Percentiles rank a stretch among this genome's conserved stretches.
These are phyloP conservation scores for Wickerhamiella nectarea DNA, from an alignment of 805 yeast genomes.

Conservation along the genomic window DNA sequence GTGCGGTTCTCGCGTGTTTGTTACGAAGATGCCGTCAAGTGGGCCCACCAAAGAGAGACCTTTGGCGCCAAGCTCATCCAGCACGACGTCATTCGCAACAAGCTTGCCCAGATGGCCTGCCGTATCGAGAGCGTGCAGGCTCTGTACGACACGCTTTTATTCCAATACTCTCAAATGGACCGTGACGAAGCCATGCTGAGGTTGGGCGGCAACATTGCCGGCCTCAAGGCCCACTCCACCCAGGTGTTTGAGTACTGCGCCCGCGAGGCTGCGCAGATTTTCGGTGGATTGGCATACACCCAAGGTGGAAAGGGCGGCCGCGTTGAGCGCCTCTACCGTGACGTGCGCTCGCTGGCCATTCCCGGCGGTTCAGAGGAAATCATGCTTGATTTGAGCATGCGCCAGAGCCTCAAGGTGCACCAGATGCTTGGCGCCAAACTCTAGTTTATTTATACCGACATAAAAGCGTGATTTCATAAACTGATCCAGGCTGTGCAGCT, in stretches of 20 bases:
- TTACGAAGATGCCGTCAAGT: slow-evolving; percentile 31
- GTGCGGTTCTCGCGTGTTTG: slow-evolving; percentile 31
- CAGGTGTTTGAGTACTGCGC: slow-evolving; percentile 33
- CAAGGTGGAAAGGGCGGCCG: slow-evolving; percentile 33
- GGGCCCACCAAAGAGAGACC: slow-evolving; percentile 32
- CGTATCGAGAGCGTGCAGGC: slow-evolving; percentile 30
- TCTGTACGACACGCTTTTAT: slow-evolving; percentile 28
- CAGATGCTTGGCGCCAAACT: slow-evolving; percentile 29
- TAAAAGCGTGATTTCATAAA: too few species aligned
- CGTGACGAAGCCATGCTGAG: slow-evolving; percentile 31
- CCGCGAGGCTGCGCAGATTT: slow-evolving; percentile 33
- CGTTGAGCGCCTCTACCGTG: slow-evolving; percentile 33
- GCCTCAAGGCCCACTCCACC: slow-evolving; percentile 30
- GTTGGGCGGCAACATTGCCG: slow-evolving; percentile 34
- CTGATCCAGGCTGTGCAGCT: too few species aligned
- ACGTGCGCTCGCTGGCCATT: slow-evolving; percentile 32
- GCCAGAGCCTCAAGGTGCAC: slow-evolving; percentile 31
- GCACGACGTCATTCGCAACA: slow-evolving; percentile 32
- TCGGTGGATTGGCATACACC: slow-evolving; percentile 33
- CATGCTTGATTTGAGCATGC: slow-evolving; percentile 31
- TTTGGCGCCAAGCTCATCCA: slow-evolving; percentile 31
- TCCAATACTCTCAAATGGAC: slow-evolving; percentile 26
- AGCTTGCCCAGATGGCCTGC: slow-evolving; percentile 32
- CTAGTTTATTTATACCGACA: slow-evolving; percentile 15
- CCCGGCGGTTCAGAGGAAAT: slow-evolving; percentile 37